Evolutionary conservation across 2,329 filamentous ascomycete genomes (phyloP).

Genomic region (Epicoccum sorghinum): DNA sequence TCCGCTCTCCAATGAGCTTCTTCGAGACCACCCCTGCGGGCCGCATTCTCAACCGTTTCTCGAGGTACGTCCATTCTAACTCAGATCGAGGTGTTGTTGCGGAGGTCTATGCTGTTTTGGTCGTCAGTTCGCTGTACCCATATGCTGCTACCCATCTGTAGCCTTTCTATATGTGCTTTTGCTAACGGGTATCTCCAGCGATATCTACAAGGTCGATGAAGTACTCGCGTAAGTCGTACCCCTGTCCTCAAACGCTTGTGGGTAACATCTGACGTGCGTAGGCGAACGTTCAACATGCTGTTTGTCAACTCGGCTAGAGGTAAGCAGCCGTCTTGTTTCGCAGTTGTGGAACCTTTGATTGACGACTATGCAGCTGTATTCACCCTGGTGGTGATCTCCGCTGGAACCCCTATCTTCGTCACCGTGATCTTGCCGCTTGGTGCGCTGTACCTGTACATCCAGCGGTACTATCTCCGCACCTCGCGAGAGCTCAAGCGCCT

Average conservation of each 20-base stretch:
- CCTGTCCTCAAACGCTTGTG: not conserved
- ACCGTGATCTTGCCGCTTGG: slow-evolving; percentile 80
- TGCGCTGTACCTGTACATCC: slow-evolving; percentile 86
- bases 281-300: slow-evolving; percentile 93
- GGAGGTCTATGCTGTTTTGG: not conserved
- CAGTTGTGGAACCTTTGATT: slow-evolving; percentile 28
- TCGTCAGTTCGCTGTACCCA: not conserved
- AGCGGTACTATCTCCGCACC: slow-evolving; percentile 94
- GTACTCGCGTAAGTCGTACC: slow-evolving; percentile 70
- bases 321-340: slow-evolving; percentile 37
- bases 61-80: slow-evolving; percentile 66
- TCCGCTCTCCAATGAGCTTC: slow-evolving; percentile 97
- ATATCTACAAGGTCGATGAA: slow-evolving; percentile 85
- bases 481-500: slow-evolving; percentile 95
- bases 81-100: not conserved
- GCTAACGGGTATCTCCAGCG: slow-evolving; percentile 52
- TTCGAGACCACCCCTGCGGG: slow-evolving; percentile 97
- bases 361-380: slow-evolving; percentile 62
- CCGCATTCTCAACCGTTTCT: slow-evolving; percentile 96
- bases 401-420: slow-evolving; percentile 80
- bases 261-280: slow-evolving; percentile 25
- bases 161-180: not conserved
- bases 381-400: slow-evolving; percentile 84
- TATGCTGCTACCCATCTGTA: not conserved
- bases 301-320: slow-evolving; percentile 58